Percentiles rank a stretch among this genome's conserved stretches.
Evolutionary conservation across 352 stramenopile genomes (phyloP).

Genomic region (Sclerospora graminicola): DNA sequence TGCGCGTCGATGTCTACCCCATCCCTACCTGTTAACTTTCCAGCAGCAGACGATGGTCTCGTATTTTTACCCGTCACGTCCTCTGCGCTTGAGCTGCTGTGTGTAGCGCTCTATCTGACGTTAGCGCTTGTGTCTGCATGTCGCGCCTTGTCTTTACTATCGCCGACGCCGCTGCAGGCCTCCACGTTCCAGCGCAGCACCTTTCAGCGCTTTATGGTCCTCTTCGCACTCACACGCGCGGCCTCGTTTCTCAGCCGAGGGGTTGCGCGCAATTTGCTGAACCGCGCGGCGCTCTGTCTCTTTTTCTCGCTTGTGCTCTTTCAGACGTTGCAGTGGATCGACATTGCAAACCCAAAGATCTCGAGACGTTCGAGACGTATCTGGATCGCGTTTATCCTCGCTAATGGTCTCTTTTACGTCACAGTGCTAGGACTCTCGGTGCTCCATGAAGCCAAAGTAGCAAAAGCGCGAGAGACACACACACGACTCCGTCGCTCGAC

Average conservation of each 20-base stretch:
- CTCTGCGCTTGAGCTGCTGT: conserved; percentile 35
- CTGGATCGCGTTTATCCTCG: conserved; percentile 58
- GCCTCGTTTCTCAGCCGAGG: conserved; percentile 38
- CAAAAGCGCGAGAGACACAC: conserved; percentile 7
- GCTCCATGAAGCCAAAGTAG: conserved; percentile 27
- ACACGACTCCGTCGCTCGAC: conserved; percentile 8
- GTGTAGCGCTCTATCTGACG: conserved; percentile 44
- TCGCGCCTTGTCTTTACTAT: conserved; percentile 29
- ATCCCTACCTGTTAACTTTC: neutral
- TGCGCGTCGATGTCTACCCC: neutral
- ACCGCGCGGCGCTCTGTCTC: conserved; percentile 60
- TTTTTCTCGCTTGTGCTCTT: conserved; percentile 85
- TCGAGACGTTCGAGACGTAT: conserved; percentile 63
- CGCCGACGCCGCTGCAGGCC: neutral
- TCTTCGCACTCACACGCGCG: conserved; percentile 48
- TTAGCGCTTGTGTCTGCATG: conserved; percentile 44
- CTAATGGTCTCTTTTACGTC: conserved; percentile 69
- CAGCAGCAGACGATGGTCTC: conserved; percentile 20
- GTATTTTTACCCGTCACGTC: conserved; percentile 54
- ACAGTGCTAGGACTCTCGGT: conserved; percentile 50
- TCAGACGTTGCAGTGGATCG: conserved; percentile 80
- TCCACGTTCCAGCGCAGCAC: conserved; percentile 33
- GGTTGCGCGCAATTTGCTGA: conserved; percentile 41
- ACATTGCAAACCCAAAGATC: conserved; percentile 77
- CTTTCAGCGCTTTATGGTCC: conserved; percentile 62